Percentiles rank a stretch among this genome's conserved stretches.
Evolutionary conservation across 371 early-diverging fungal genomes (phyloP).

Genomic region (Mucor racemosus): DNA sequence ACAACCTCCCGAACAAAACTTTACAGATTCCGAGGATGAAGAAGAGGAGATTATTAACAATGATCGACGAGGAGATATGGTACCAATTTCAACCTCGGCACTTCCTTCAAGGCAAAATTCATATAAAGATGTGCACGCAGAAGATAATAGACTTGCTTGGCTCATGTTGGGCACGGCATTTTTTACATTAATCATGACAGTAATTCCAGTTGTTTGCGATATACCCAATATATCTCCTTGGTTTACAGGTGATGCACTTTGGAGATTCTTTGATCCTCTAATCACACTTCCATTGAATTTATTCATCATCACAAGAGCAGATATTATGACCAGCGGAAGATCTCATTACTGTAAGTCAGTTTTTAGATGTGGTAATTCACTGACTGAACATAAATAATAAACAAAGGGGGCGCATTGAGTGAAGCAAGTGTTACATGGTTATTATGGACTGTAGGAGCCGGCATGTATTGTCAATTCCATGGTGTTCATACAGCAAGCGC

Average conservation of each 20-base stretch:
- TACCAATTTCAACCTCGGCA: neutral
- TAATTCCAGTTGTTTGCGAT: slow-evolving; percentile 40
- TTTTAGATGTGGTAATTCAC: too few relatives aligned
- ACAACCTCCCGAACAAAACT: neutral
- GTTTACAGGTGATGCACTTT: slow-evolving; percentile 51
- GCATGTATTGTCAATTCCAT: slow-evolving; percentile 52
- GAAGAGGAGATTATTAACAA: slow-evolving; percentile 12
- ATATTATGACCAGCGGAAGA: slow-evolving; percentile 33
- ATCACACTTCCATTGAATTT: slow-evolving; percentile 50
- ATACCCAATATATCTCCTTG: slow-evolving; percentile 39
- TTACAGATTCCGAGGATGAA: slow-evolving; percentile 26
- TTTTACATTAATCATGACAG: slow-evolving; percentile 43
- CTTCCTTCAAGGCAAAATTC: neutral
- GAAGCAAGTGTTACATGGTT: slow-evolving; percentile 44
- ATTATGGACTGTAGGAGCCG: slow-evolving; percentile 47
- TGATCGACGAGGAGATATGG: neutral
- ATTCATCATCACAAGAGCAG: slow-evolving; percentile 45
- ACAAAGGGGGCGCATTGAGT: slow-evolving; percentile 35
- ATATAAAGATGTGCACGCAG: slow-evolving; percentile 19
- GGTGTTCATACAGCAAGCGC: slow-evolving; percentile 53
- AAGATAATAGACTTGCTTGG: slow-evolving; percentile 40
- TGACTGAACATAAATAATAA: neutral
- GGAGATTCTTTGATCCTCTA: slow-evolving; percentile 51
- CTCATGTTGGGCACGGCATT: slow-evolving; percentile 38
- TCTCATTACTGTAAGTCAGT: slow-evolving; percentile 34